phyloP scores from a whole-genome alignment of 805 yeast genomes.

The Ogataea salicorniae region DNA sequence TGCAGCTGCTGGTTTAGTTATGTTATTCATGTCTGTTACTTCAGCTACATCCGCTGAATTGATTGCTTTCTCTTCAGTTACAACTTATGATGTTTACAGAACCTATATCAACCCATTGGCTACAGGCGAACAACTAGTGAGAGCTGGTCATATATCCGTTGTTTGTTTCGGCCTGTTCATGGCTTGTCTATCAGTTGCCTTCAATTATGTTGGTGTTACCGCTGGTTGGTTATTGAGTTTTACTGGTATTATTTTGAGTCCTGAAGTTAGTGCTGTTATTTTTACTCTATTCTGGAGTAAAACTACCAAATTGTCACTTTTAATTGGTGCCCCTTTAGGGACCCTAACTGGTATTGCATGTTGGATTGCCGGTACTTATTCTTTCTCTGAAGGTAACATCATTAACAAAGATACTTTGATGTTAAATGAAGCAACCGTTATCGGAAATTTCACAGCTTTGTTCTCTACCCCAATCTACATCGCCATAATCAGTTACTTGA shows the following conservation, averaged over 20 bases:
- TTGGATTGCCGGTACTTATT: conserved; percentile 31
- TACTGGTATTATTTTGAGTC: conserved; percentile 35
- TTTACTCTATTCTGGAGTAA: conserved; percentile 34
- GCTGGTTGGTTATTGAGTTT: conserved; percentile 37
- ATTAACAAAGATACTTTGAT: conserved; percentile 24
- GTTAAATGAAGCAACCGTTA: conserved; percentile 20
- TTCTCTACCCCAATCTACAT: conserved; percentile 24
- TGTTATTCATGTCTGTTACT: conserved; percentile 40
- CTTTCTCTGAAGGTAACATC: conserved; percentile 18
- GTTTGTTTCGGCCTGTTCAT: conserved; percentile 39
- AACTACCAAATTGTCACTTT: conserved; percentile 21
- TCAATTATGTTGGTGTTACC: conserved; percentile 38
- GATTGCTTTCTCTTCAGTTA: conserved; percentile 36
- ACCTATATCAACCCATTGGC: conserved; percentile 37
- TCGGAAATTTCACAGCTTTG: conserved; percentile 28
- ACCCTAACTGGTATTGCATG: conserved; percentile 50
- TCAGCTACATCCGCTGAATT: conserved; percentile 39
- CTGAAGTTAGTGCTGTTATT: conserved; percentile 32
- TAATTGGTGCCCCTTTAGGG: conserved; percentile 44
- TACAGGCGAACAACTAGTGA: conserved; percentile 33
- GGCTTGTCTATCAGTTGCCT: conserved; percentile 34
- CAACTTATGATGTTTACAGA: conserved; percentile 37
- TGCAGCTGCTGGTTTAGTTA: conserved; percentile 36
- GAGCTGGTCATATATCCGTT: conserved; percentile 31
- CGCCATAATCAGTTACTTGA: conserved; percentile 25